A percentile compares a stretch with the other conserved stretches of the same genome.
phyloP scores from a whole-genome alignment of 768 basidiomycete genomes.

The Myochromella boudieri region DNA sequence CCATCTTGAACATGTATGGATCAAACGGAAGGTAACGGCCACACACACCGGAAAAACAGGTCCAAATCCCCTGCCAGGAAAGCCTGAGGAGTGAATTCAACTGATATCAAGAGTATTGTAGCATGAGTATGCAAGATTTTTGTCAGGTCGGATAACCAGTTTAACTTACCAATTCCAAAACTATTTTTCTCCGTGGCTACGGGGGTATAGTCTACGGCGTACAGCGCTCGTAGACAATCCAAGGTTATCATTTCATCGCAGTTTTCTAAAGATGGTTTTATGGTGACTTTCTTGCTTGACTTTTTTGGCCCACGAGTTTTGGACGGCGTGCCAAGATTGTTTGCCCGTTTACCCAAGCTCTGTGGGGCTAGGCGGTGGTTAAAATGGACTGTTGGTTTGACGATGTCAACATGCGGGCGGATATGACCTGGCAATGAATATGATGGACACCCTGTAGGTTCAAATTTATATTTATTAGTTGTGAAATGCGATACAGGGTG shows the following conservation, averaged over 20 bases:
- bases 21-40: neutral
- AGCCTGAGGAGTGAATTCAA: slow-evolving; percentile 53
- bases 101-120: slow-evolving; percentile 28
- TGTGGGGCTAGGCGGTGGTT: slow-evolving; percentile 28
- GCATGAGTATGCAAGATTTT: slow-evolving; percentile 2
- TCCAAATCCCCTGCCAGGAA: slow-evolving; percentile 45
- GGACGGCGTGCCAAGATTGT: slow-evolving; percentile 9
- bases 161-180: slow-evolving; percentile 24
- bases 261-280: slow-evolving; percentile 8
- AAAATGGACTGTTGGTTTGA: slow-evolving; percentile 45
- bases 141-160: neutral
- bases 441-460: slow-evolving; percentile 32
- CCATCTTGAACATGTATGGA: neutral
- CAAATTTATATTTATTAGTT: too few species aligned
- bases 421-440: slow-evolving; percentile 42
- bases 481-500: neutral
- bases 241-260: slow-evolving; percentile 28
- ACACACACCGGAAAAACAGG: slow-evolving; percentile 35
- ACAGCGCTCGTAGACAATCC: slow-evolving; percentile 29
- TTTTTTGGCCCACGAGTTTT: slow-evolving; percentile 4
- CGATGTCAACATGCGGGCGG: slow-evolving; percentile 39
- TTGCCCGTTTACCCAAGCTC: slow-evolving; percentile 17
- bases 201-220: slow-evolving; percentile 24
- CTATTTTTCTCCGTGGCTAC: slow-evolving; percentile 25
- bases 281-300: slow-evolving; percentile 2